Conservation (phyloP, 805 yeast genomes). For the Isabelozyma pseudorhagii region DNA sequence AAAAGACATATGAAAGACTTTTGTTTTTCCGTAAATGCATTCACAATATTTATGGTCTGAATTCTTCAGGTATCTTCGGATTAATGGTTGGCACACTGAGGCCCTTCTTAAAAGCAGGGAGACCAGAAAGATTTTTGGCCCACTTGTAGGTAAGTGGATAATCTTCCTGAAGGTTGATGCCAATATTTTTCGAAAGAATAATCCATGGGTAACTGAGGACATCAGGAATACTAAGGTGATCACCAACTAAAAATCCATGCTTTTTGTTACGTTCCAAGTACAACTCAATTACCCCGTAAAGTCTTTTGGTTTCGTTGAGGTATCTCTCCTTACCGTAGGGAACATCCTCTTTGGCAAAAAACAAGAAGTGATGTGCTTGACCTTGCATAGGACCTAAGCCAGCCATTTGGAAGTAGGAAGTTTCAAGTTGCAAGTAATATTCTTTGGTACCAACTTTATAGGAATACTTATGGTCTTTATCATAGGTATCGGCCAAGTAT, state of each 20-base stretch:
- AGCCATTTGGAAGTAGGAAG: constrained; percentile 57
- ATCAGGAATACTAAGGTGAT: constrained; percentile 59
- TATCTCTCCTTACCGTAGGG: constrained; percentile 55
- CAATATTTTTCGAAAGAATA: constrained; percentile 5
- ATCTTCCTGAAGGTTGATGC: constrained; percentile 26
- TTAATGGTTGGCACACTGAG: neutral
- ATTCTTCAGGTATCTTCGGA: neutral
- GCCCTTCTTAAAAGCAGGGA: constrained; percentile 35
- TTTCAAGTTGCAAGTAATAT: constrained; percentile 53
- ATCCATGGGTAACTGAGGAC: constrained; percentile 49
- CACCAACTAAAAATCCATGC: constrained; percentile 52
- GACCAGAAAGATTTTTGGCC: constrained; percentile 28
- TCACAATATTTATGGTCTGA: neutral
- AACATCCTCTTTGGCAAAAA: constrained; percentile 47
- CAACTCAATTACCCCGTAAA: constrained; percentile 52
- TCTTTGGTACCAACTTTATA: constrained; percentile 31
- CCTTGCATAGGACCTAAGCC: constrained; percentile 64
- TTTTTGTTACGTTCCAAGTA: constrained; percentile 44
- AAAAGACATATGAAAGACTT: too few relatives aligned
- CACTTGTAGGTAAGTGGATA: constrained; percentile 42
- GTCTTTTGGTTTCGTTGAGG: constrained; percentile 47
- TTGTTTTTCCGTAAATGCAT: too few relatives aligned
- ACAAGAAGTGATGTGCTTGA: constrained; percentile 49
- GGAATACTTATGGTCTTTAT: constrained; percentile 47
- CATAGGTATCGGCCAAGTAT: constrained; percentile 60